A percentile compares a stretch with the other conserved stretches of the same genome.
Conservation (phyloP, 1,139 yeast genomes). For the Geotrichum klebahnii region DNA sequence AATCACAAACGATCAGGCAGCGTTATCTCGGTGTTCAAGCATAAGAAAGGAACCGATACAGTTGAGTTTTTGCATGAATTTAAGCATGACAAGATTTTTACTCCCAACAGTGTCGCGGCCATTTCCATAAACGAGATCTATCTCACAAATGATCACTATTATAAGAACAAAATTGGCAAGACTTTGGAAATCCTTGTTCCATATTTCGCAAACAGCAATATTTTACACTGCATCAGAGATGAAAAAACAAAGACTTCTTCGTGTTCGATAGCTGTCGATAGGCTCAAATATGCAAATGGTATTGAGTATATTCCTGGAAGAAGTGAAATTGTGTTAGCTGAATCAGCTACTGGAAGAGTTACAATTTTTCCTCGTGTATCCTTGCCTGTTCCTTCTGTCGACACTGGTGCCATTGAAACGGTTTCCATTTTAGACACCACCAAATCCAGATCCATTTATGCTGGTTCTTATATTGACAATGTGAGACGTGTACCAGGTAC, state of each 20-base stretch:
- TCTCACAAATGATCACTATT: slow-evolving; percentile 25
- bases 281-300: slow-evolving; percentile 24
- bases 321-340: slow-evolving; percentile 20
- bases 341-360: slow-evolving; percentile 21
- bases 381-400: too few relatives aligned
- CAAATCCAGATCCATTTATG: not conserved
- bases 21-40: slow-evolving; percentile 25
- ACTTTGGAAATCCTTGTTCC: slow-evolving; percentile 16
- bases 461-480: slow-evolving; percentile 24
- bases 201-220: slow-evolving; percentile 20
- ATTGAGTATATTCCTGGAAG: slow-evolving; percentile 18
- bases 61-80: slow-evolving; percentile 21
- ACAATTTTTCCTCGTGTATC: slow-evolving; percentile 18
- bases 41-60: slow-evolving; percentile 18
- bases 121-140: slow-evolving; percentile 22
- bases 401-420: slow-evolving; percentile 11
- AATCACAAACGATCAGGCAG: slow-evolving; percentile 26
- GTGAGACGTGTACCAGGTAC: slow-evolving; percentile 23
- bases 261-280: too few relatives aligned
- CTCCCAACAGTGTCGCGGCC: slow-evolving; percentile 25
- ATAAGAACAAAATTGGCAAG: slow-evolving; percentile 13
- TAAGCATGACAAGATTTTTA: slow-evolving; percentile 17
- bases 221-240: slow-evolving; percentile 18
- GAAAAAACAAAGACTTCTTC: too few relatives aligned
- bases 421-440: not conserved